These are phyloP conservation scores for Ophiorrhiza pumila DNA, from an alignment of 257 asterid genomes.

Conservation along the genomic window DNA sequence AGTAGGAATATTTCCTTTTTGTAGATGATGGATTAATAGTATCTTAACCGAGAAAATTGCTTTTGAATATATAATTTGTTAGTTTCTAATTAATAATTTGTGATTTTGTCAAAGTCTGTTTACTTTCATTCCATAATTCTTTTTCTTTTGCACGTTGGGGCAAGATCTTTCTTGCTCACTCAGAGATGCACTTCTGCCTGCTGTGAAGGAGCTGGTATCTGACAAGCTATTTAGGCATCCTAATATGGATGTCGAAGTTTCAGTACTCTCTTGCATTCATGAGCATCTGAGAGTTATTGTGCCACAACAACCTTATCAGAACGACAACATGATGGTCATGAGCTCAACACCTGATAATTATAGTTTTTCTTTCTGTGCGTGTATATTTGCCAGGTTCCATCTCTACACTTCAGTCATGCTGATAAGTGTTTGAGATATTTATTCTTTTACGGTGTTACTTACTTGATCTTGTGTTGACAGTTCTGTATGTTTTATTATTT, in stretches of 20 bases:
- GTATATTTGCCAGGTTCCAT: neutral
- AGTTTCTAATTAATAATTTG: neutral
- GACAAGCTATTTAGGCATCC: constrained; percentile 26
- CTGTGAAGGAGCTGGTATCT: constrained; percentile 22
- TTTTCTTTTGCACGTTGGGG: constrained; percentile 14
- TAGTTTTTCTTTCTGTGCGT: neutral
- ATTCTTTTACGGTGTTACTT: neutral
- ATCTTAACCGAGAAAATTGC: too few species aligned
- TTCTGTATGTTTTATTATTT: constrained; percentile 6
- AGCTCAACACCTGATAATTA: neutral
- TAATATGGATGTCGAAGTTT: constrained; percentile 25
- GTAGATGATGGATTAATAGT: too few species aligned
- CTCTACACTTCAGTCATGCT: neutral
- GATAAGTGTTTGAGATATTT: neutral
- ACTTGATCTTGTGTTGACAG: neutral
- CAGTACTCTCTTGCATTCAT: constrained; percentile 32
- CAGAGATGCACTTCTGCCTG: constrained; percentile 21
- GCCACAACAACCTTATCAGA: constrained; percentile 27
- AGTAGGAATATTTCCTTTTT: too few species aligned
- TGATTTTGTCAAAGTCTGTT: neutral
- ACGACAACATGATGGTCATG: constrained; percentile 24
- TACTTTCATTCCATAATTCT: neutral
- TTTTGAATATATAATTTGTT: neutral
- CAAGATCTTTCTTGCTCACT: constrained; percentile 22
- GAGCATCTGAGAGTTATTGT: constrained; percentile 32